Conservation (phyloP, 345 rosid genomes). For the Salix arbutifolia region DNA sequence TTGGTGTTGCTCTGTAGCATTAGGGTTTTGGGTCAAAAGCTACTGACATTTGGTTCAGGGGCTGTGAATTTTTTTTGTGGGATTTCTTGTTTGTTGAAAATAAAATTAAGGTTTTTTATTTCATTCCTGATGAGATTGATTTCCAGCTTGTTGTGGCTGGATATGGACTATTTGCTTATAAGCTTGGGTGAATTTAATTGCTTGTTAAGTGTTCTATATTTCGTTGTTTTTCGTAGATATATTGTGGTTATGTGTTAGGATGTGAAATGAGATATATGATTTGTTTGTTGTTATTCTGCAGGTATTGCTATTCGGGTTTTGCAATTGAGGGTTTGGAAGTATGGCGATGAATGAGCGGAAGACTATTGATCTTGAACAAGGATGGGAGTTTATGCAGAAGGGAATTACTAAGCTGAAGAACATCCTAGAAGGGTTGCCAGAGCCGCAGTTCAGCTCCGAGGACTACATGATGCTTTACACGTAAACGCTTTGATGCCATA, state of each 20-base stretch:
- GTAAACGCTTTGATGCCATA: slow-evolving; percentile 1
- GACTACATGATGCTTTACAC: slow-evolving; percentile 45
- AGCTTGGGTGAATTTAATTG: background rate
- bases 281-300: background rate
- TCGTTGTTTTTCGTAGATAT: background rate
- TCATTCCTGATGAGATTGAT: background rate
- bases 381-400: slow-evolving; percentile 85
- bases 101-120: background rate
- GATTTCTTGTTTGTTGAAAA: background rate
- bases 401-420: slow-evolving; percentile 77
- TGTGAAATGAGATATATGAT: background rate
- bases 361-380: slow-evolving; percentile 71
- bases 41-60: background rate
- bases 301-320: slow-evolving; percentile 2
- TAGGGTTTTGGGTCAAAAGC: slow-evolving; percentile 3
- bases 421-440: slow-evolving; percentile 52
- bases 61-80: background rate
- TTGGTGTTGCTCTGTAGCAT: background rate
- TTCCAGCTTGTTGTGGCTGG: background rate
- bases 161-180: background rate
- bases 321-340: slow-evolving; percentile 3
- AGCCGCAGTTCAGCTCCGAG: slow-evolving; percentile 31
- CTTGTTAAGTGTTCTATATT: background rate
- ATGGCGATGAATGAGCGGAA: slow-evolving; percentile 65
- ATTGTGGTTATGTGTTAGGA: background rate